A percentile compares a stretch with the other conserved stretches of the same genome.
These are phyloP conservation scores for Tremella yokohamensis DNA, from an alignment of 768 basidiomycete genomes.

Conservation along the genomic window DNA sequence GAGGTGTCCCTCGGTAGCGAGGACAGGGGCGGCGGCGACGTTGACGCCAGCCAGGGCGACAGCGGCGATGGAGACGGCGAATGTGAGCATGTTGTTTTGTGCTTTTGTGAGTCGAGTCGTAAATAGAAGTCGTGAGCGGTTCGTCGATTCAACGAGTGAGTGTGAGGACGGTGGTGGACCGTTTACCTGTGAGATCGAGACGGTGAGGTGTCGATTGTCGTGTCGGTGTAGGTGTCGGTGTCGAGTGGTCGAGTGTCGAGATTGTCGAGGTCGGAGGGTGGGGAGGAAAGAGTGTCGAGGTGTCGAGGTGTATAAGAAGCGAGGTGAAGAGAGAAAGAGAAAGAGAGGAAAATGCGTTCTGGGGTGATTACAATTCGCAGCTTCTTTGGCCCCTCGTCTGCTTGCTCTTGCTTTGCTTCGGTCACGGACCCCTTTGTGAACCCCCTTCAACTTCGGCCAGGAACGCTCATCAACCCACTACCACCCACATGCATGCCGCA, in stretches of 20 bases:
- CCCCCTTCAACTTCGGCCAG: too few species aligned
- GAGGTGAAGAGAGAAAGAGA: not conserved
- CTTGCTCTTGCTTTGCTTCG: too few species aligned
- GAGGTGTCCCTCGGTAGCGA: constrained; percentile 4
- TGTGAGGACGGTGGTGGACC: not conserved
- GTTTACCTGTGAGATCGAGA: not conserved
- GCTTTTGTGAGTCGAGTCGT: too few species aligned
- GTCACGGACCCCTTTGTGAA: too few species aligned
- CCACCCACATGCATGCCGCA: too few species aligned
- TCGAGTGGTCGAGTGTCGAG: not conserved
- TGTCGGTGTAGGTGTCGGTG: not conserved
- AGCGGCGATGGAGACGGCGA: not conserved
- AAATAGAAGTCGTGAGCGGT: not conserved
- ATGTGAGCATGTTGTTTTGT: not conserved
- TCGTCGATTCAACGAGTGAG: constrained; percentile 1
- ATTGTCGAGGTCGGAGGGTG: not conserved
- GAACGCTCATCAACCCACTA: too few species aligned
- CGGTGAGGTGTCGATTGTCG: constrained; percentile 2
- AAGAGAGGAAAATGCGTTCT: not conserved
- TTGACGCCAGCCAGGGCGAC: constrained; percentile 4
- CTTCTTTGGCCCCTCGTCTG: too few species aligned
- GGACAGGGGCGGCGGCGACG: not conserved
- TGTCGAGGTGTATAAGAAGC: not conserved
- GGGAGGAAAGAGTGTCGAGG: not conserved
- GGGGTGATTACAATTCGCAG: constrained; percentile 1